phyloP scores from a whole-genome alignment of 371 early-diverging fungal genomes.

The Mucor saturninus region DNA sequence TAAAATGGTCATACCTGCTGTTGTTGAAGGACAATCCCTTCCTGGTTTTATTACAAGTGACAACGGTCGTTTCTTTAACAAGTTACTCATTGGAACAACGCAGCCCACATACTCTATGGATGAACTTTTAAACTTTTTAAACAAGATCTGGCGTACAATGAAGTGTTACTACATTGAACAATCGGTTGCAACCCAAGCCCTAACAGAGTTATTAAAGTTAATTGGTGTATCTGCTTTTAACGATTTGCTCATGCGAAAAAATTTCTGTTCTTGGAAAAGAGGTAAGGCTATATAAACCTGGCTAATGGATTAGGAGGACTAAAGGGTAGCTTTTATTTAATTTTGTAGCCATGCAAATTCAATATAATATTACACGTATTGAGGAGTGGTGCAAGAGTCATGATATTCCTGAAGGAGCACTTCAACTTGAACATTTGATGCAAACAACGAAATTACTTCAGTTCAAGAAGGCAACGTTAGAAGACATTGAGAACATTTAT shows the following conservation, averaged over 20 bases:
- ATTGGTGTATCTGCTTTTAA: slow-evolving; percentile 95
- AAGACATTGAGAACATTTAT: slow-evolving; percentile 94
- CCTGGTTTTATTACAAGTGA: slow-evolving; percentile 92
- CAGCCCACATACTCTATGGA: slow-evolving; percentile 87
- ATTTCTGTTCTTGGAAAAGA: slow-evolving; percentile 89
- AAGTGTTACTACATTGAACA: slow-evolving; percentile 94
- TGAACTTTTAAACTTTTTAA: slow-evolving; percentile 87
- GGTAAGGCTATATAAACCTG: slow-evolving; percentile 38
- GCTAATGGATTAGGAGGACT: too few relatives aligned
- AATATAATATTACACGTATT: slow-evolving; percentile 94
- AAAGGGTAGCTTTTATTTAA: too few relatives aligned
- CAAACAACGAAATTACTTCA: slow-evolving; percentile 95
- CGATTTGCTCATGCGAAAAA: slow-evolving; percentile 89
- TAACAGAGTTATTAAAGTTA: slow-evolving; percentile 87
- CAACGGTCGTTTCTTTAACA: slow-evolving; percentile 82
- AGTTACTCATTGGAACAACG: slow-evolving; percentile 72
- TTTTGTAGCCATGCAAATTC: slow-evolving; percentile 86
- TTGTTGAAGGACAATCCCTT: slow-evolving; percentile 91
- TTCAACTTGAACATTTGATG: slow-evolving; percentile 90
- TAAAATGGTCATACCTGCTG: slow-evolving; percentile 92
- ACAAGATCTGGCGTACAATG: slow-evolving; percentile 91
- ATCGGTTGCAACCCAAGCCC: slow-evolving; percentile 77
- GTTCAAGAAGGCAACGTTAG: slow-evolving; percentile 89
- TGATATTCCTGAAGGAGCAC: slow-evolving; percentile 88
- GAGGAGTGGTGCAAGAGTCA: slow-evolving; percentile 98